Base-by-base conservation (phyloP, 768 basidiomycete genomes). In the Scleroderma citrinum region DNA sequence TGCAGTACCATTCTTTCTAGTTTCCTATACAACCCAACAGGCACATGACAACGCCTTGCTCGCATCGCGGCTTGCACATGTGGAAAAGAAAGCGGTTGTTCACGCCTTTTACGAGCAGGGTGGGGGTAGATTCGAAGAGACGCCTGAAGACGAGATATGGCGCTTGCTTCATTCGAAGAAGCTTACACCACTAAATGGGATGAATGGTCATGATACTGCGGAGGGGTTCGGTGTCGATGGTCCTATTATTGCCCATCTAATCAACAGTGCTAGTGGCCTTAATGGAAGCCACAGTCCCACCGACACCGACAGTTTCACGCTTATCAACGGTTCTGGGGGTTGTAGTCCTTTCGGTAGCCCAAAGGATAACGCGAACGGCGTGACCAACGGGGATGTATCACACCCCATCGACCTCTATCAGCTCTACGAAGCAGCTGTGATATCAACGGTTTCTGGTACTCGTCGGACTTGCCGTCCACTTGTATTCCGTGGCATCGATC, bases 1-100 rank as follows among this genome's bases (percentile, higher is more conserved):
- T n/a, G 76, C 82, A 17, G 79, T 90, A 5, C 87, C 88, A 24
- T 89, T 83, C 68, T 84, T 92, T 62, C 58, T 98, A 44, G 74
- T 94, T 59, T 94, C 92, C 6, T 75, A 79, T 31, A 81, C 78
- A 1, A 64, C 81, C 3, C 87, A 92, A 62, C 78, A 92, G 60
- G 90, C 92, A 3, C 87, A 95, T 58, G 90, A 94, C 61, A 85
- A 97, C 65, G 87, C 92, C 20, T 70, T 97, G 31, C 77, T 98
- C 16, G 91, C 92, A 13, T 83, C 89, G 44, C 80, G 84, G 37
- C 69, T 97, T 44, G 90, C 95, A 0, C 76, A 76, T 32, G 65
- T 75, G 7, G 81, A 87, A 58, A 73, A 73, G 48, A 85, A 80
- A 56, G 83, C 85, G 5, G 89, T 95, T n/a, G 72, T 96, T 21